Base-by-base conservation (phyloP, 148 eudicot species). In the Diospyros kaki region DNA sequence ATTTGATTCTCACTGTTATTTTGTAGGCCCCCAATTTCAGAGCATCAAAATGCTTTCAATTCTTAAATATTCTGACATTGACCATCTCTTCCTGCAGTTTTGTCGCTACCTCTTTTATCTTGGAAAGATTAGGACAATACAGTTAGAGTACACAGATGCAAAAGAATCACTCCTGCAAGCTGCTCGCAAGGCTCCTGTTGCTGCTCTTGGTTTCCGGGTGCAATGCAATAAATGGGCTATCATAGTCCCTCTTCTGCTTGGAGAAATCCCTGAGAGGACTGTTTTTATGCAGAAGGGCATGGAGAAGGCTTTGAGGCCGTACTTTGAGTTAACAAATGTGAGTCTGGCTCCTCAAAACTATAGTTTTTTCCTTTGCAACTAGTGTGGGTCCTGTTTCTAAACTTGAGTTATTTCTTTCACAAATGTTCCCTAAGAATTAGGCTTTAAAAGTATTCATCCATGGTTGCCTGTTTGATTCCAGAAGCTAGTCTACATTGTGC, bases 161-260 rank as follows among this genome's bases (percentile, higher is more conserved):
- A 94, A 92, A 77, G 98, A 94, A 77, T 89, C 91, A 74, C 89
- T 94, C 61, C 91, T 94, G 76, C 98, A 94, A 81, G 98, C 98
- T 81, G 97, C 98, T 73, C 84, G 97, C 66, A 94, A 94, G 78
- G 98, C 97, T 42, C 98, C 98, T 70, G 79, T 81, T 68, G 90
- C 96, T 64, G 98, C 98, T 76, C 94, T 92, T 85, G 98, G 98
- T 46, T 94, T 94, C 78, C 86, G 97, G 79, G 89, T 90, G 77
- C 93, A 86, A 83, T 94, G 98, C 87, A 92, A 90, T 82, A 94
- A 94, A 80, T 94, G 97, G 98, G 97, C 96, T 73, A 89, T 94
- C 61, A 90, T 94, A 48, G 97, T 94, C 76, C 91, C 97, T 64
- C 79, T 94, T 72, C 85, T 94, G 44, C 82, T 92, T 58, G 98